These are phyloP conservation scores for Lactifluus piperatus DNA, from an alignment of 768 basidiomycete genomes.

Conservation along the genomic window DNA sequence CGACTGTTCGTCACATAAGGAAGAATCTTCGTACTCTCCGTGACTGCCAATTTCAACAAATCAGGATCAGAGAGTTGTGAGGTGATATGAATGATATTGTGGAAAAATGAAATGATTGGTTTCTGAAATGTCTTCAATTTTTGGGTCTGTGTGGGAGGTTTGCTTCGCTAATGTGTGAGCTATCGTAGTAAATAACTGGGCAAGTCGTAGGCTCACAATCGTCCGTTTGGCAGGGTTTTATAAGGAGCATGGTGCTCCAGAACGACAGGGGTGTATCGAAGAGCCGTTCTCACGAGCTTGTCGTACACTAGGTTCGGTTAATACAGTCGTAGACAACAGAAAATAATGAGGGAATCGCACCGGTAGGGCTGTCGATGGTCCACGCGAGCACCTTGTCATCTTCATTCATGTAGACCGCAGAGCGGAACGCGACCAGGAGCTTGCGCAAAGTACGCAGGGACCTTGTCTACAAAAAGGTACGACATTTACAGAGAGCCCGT, in stretches of 20 bases:
- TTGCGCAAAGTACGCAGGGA: constrained; percentile 80
- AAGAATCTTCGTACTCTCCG: constrained; percentile 80
- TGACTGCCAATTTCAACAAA: constrained; percentile 58
- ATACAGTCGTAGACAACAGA: not conserved
- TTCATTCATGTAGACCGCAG: constrained; percentile 85
- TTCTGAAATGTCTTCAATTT: constrained; percentile 84
- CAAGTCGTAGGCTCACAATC: constrained; percentile 52
- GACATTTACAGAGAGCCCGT: not conserved
- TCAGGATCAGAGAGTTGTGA: constrained; percentile 65
- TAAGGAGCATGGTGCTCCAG: constrained; percentile 83
- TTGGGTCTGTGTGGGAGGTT: constrained; percentile 69
- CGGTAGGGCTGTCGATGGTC: constrained; percentile 74
- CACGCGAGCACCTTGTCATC: constrained; percentile 74
- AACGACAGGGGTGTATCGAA: constrained; percentile 87
- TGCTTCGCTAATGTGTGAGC: constrained; percentile 39
- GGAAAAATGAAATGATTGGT: constrained; percentile 81
- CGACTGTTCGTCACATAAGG: constrained; percentile 82
- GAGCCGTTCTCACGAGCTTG: constrained; percentile 79
- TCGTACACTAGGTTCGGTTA: constrained; percentile 64
- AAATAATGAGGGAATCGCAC: constrained; percentile 32
- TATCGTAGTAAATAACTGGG: not conserved
- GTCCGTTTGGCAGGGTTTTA: constrained; percentile 73
- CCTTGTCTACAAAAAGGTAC: constrained; percentile 46
- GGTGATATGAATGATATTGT: constrained; percentile 74
- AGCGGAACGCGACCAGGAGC: constrained; percentile 82